phyloP scores from a whole-genome alignment of 768 basidiomycete genomes.

The Lenzites betulinus region DNA sequence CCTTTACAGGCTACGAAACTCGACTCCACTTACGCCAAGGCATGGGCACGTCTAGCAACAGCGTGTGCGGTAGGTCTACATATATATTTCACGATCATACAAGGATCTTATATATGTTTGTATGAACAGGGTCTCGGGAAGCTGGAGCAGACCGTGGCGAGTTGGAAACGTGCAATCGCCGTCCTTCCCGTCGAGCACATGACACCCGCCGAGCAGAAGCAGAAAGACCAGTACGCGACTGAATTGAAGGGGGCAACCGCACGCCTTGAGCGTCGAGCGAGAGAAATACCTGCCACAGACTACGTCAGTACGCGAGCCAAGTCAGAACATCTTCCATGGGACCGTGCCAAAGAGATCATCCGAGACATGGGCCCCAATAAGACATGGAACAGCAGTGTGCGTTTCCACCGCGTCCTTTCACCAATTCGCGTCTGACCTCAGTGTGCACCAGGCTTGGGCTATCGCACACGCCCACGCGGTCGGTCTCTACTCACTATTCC shows the following conservation, averaged over 20 bases:
- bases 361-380: not conserved
- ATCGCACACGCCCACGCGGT: not conserved
- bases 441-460: slow-evolving; percentile 20
- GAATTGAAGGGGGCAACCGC: slow-evolving; percentile 27
- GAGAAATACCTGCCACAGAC: no score
- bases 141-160: slow-evolving; percentile 9
- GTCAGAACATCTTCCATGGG: not conserved
- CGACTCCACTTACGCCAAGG: not conserved
- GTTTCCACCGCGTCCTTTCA: not conserved
- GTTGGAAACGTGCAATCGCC: slow-evolving; percentile 33
- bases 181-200: slow-evolving; percentile 35
- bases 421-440: no score
- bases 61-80: not conserved
- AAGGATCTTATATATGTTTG: not conserved
- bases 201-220: slow-evolving; percentile 34
- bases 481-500: no score
- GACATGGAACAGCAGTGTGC: slow-evolving; percentile 11
- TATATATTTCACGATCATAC: no score
- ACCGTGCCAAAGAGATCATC: not conserved
- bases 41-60: slow-evolving; percentile 1
- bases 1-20: not conserved
- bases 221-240: slow-evolving; percentile 39
- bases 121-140: slow-evolving; percentile 14
- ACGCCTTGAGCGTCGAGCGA: not conserved
- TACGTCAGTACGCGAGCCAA: not conserved